These are phyloP conservation scores for Pseudevernia furfuracea DNA, from an alignment of 495 filamentous ascomycete genomes.

Conservation along the genomic window DNA sequence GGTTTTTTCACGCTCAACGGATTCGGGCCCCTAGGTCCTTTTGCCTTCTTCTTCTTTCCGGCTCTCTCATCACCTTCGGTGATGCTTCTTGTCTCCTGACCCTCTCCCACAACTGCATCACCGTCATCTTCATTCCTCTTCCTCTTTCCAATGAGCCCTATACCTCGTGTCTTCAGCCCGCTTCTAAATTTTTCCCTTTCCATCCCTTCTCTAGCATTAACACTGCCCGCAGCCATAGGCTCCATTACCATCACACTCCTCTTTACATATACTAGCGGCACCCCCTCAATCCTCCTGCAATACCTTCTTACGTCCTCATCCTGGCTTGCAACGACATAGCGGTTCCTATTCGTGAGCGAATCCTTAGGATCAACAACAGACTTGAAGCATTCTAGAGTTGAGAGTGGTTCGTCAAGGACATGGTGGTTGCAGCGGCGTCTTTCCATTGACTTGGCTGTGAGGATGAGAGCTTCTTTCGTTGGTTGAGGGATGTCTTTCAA, in stretches of 20 bases:
- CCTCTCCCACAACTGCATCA: constrained; percentile 18
- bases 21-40: constrained; percentile 78
- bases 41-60: constrained; percentile 53
- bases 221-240: constrained; percentile 64
- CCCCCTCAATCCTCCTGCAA: constrained; percentile 58
- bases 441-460: constrained; percentile 65
- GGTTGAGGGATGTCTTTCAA: constrained; percentile 43
- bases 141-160: constrained; percentile 33
- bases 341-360: constrained; percentile 70
- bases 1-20: constrained; percentile 83
- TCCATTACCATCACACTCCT: constrained; percentile 86
- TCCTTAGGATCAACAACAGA: constrained; percentile 68
- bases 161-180: constrained; percentile 50
- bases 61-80: constrained; percentile 29
- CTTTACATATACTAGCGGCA: constrained; percentile 75
- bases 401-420: constrained; percentile 66
- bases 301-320: constrained; percentile 47
- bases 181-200: constrained; percentile 70
- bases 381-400: constrained; percentile 67
- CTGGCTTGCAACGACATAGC: constrained; percentile 81
- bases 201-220: constrained; percentile 53
- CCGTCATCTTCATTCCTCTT: constrained; percentile 34
- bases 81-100: constrained; percentile 25
- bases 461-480: constrained; percentile 51
- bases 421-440: constrained; percentile 86